Evolutionary conservation across 495 filamentous ascomycete species (phyloP).

Genomic region (Podospora pseudopauciseta): DNA sequence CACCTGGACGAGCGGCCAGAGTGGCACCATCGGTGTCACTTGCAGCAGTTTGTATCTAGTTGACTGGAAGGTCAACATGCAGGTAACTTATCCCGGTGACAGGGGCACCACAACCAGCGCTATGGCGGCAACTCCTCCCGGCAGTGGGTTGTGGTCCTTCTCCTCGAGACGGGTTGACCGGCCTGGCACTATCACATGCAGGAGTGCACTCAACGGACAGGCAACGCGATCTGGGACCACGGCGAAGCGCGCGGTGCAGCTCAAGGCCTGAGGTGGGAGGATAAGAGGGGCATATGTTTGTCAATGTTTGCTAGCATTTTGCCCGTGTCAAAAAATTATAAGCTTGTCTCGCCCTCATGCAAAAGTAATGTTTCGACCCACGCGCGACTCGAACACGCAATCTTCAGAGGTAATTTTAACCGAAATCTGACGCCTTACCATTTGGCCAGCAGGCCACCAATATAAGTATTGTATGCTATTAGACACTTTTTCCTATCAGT

Average conservation of each 20-base stretch:
- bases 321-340: neutral
- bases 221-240: slow-evolving; percentile 13
- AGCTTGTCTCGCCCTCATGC: neutral
- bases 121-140: slow-evolving; percentile 23
- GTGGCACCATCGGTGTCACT: slow-evolving; percentile 19
- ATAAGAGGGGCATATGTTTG: neutral
- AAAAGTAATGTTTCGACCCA: slow-evolving; percentile 5
- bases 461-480: neutral
- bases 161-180: slow-evolving; percentile 15
- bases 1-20: slow-evolving; percentile 19
- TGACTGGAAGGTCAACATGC: slow-evolving; percentile 21
- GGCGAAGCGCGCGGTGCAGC: slow-evolving; percentile 6
- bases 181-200: slow-evolving; percentile 18
- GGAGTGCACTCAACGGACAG: slow-evolving; percentile 11
- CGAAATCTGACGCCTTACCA: slow-evolving; percentile 7
- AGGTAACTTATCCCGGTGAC: slow-evolving; percentile 24
- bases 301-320: neutral
- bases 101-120: slow-evolving; percentile 9
- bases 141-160: slow-evolving; percentile 22
- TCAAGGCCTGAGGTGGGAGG: neutral
- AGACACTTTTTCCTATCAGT: neutral
- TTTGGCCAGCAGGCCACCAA: slow-evolving; percentile 1
- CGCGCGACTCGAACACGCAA: slow-evolving; percentile 6
- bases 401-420: slow-evolving; percentile 1
- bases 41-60: slow-evolving; percentile 23